These are phyloP conservation scores for Penicillium sp. DNA, from an alignment of 2,329 filamentous ascomycete genomes.

Conservation along the genomic window DNA sequence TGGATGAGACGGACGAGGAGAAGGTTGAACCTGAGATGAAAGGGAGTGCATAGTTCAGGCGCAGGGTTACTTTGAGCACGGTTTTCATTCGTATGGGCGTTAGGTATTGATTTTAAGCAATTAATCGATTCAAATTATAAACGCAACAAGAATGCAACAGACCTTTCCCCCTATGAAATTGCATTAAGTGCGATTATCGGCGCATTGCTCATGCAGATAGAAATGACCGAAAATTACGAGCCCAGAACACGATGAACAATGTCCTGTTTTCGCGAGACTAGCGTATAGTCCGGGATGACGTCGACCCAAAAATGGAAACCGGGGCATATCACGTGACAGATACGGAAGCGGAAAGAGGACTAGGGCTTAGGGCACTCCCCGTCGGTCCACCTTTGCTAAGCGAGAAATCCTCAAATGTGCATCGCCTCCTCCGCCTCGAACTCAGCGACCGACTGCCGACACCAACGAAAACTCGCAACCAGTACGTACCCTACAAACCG, in stretches of 20 bases:
- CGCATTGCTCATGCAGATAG: background rate
- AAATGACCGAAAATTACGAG: background rate
- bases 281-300: background rate
- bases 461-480: slow-evolving; percentile 47
- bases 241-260: background rate
- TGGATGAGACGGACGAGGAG: slow-evolving; percentile 20
- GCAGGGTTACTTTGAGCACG: background rate
- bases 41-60: background rate
- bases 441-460: slow-evolving; percentile 43
- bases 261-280: background rate
- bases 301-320: slow-evolving; percentile 9
- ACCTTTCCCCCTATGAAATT: background rate
- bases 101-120: background rate
- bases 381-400: slow-evolving; percentile 42
- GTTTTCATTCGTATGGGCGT: background rate
- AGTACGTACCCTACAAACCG: slow-evolving; percentile 39
- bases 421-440: slow-evolving; percentile 37
- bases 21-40: slow-evolving; percentile 10
- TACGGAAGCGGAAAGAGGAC: slow-evolving; percentile 13
- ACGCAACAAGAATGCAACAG: background rate
- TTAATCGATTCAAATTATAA: background rate
- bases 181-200: background rate
- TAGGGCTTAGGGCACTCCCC: slow-evolving; percentile 43
- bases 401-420: slow-evolving; percentile 44
- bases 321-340: slow-evolving; percentile 12